Evolutionary conservation across 768 basidiomycete species (phyloP).

Genomic region (Psilocybe cubensis): DNA sequence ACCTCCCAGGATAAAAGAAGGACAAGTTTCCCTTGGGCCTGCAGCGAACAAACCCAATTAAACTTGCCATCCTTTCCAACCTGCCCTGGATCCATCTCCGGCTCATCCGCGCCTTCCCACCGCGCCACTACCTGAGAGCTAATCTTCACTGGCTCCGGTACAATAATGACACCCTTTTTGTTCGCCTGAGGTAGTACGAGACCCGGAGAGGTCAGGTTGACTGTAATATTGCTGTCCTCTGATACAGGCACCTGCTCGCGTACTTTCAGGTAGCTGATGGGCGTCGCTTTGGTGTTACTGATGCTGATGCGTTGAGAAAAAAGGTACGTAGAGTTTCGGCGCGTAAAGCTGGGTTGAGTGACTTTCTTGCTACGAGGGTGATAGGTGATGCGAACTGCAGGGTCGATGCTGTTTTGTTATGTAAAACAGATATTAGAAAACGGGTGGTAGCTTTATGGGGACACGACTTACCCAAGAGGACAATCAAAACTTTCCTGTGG

Average conservation of each 20-base stretch:
- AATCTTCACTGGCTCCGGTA: conserved; percentile 27
- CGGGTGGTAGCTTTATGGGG: not conserved
- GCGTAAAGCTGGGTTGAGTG: conserved; percentile 36
- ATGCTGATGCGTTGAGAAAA: conserved; percentile 42
- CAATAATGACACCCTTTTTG: conserved; percentile 4
- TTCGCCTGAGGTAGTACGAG: conserved; percentile 23
- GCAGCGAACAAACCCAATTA: conserved; percentile 35
- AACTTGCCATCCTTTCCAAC: conserved; percentile 38
- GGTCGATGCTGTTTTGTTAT: conserved; percentile 33
- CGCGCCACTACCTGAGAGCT: conserved; percentile 31
- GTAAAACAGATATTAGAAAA: not conserved
- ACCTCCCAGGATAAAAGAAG: conserved; percentile 39
- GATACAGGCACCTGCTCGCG: conserved; percentile 43
- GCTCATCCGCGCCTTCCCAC: conserved; percentile 40
- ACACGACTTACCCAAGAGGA: conserved; percentile 43
- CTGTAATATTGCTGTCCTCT: conserved; percentile 39
- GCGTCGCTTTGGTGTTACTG: conserved; percentile 37
- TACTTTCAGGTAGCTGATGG: conserved; percentile 31
- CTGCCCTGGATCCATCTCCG: conserved; percentile 14
- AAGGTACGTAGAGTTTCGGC: conserved; percentile 30
- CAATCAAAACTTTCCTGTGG: conserved; percentile 49
- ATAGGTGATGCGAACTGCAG: conserved; percentile 43
- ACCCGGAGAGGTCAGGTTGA: conserved; percentile 41
- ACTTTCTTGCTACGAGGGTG: conserved; percentile 39
- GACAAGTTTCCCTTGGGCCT: conserved; percentile 34